Evolutionary conservation across 192 early-diverging fungal species (phyloP).

Genomic region (Tieghemiomyces parasiticus): DNA sequence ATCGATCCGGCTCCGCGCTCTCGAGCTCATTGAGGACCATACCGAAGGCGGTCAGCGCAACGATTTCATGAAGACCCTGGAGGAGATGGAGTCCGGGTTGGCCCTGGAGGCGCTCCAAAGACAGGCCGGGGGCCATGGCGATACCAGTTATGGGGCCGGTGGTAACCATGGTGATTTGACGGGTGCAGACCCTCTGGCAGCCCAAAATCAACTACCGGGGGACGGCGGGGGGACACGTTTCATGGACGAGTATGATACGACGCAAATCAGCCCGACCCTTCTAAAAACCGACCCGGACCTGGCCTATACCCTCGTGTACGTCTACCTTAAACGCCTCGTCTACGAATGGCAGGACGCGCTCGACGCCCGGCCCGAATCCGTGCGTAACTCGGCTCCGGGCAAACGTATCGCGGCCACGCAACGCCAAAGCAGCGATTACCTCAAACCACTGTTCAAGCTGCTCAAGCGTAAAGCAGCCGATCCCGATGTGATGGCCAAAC

Average conservation of each 20-base stretch:
- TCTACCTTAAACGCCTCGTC: constrained; percentile 72
- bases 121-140: constrained; percentile 30
- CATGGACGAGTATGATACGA: constrained; percentile 42
- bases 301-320: constrained; percentile 52
- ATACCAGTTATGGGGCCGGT: constrained; percentile 15
- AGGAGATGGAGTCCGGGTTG: constrained; percentile 66
- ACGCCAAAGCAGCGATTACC: constrained; percentile 71
- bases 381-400: constrained; percentile 62
- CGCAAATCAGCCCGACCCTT: constrained; percentile 48
- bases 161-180: no score
- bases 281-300: constrained; percentile 65
- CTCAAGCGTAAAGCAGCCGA: constrained; percentile 60
- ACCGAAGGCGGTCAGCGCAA: constrained; percentile 78
- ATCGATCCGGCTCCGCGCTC: constrained; percentile 53
- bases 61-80: constrained; percentile 75
- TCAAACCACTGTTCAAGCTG: constrained; percentile 81
- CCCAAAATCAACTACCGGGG: constrained; percentile 16
- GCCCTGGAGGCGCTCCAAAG: constrained; percentile 56
- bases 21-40: constrained; percentile 75
- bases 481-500: constrained; percentile 74
- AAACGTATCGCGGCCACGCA: constrained; percentile 69
- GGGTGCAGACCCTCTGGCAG: not conserved
- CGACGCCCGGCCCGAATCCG: constrained; percentile 58
- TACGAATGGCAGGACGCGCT: constrained; percentile 78
- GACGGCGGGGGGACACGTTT: constrained; percentile 20